Base-by-base conservation (phyloP, 2,329 filamentous ascomycete genomes). In the Aureobasidium vineae region DNA sequence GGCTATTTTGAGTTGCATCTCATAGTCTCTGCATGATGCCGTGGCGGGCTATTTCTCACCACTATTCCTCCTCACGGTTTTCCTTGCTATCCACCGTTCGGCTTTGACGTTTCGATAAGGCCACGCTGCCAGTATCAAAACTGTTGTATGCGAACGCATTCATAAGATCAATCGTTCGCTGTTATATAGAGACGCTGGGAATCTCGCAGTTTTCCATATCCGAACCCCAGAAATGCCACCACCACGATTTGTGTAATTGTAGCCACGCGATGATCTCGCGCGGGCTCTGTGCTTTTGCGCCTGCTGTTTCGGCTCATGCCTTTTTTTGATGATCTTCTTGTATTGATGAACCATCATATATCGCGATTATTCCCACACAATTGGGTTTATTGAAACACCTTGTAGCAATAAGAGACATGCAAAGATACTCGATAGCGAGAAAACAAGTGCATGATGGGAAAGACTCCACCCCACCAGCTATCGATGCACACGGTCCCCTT, bases 1-100 rank as follows among this genome's bases (percentile, higher is more conserved):
- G 33, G 28, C 61, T 64, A 64, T 64, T 64, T 64, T 54, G 49
- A 64, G 61, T 54, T 64, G 61, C 47, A 64, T 64, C 59, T 54
- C 38, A 45, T 64, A 64, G 59, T 63, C 47, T 63, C 21, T 63
- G 59, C 61, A 64, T 64, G 61, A 64, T 64, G 61, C 61, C 26
- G 47, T 64, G 61, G 61, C 38, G 38, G 47, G 43, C 41, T 8
- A 21, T 21, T 41, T 28, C 43, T 49, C 43, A 47, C 57, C 57
- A 61, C n/a, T 45, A 47, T 38, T 45, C 38, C 19, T 49, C 16
- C 43, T 36, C 41, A 36, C 21, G 41, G 11, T 47, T 52, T 36
- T 40, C 16, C n/a, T n/a, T 38, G 33, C 41, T 47, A 11, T 41
- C 59, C 26, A 40, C 45, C 59, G 59, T 63, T 63, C 43, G 59